Evolutionary conservation across 106 monocot genomes (phyloP), one percentile per base, ranked within the genome.

Genomic region (Cymbidium sinense): DNA sequence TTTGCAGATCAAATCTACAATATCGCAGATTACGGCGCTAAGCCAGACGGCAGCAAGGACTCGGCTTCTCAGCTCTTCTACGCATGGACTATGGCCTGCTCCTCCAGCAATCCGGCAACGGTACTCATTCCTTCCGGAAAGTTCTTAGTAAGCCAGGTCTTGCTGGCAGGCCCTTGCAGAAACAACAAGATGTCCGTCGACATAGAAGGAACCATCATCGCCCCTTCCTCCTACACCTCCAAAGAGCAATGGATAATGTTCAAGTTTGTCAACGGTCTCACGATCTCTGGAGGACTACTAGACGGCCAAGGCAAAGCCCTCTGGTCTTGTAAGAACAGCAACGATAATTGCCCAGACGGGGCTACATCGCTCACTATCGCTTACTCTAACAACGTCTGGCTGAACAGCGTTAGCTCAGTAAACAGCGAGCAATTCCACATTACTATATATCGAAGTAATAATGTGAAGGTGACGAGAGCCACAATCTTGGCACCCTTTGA

Each of bases 361-460:
- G 25, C 44, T 2, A 74, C 41, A 25, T 55, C 55, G 0, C 58
- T 76, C 13, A 7, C 76, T 7, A 21, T 76, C 21, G 31, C 20
- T 7, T 18, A 34, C 43, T 75, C 50, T 7, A 76, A 23, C 31
- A 76, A 76, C 0, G 55, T 76, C 2, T 17, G 18, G 51, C 25
- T 76, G 1, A 34, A 21, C 58, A 12, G 55, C 2, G 7, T 54
- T 0, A 23, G 21, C 20, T 55, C 31, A 4, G 21, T 76, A 12
- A 76, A 76, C 76, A 76, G 76, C 29, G 52, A 76, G 34, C 30
- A 54, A 35, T 54, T 76, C 20, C 76, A 76, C 55, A 33, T 76
- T 21, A 2, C 34, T 10, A 76, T 76, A 29, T 31, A 76, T n/a
- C 7, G 21, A 1, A 54, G 76, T 55, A 58, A 17, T 4, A 1